Evolutionary conservation across 2,329 filamentous ascomycete species (phyloP).

Genomic region (Hypomyces rosellus): DNA sequence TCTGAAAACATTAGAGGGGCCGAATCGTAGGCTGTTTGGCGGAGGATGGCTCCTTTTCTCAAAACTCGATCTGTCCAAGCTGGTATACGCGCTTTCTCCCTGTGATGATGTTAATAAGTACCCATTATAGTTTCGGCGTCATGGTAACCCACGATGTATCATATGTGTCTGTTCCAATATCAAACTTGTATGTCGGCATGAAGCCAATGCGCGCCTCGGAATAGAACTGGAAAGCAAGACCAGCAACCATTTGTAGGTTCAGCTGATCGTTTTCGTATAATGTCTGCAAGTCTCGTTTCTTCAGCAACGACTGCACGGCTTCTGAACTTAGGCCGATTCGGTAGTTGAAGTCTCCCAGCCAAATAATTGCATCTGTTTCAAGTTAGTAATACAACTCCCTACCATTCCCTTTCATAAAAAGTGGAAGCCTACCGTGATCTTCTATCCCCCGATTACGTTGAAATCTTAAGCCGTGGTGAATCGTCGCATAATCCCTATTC

Average conservation of each 20-base stretch:
- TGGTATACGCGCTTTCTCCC: conserved; percentile 88
- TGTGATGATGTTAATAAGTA: conserved; percentile 26
- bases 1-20: conserved; percentile 86
- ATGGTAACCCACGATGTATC: conserved; percentile 68
- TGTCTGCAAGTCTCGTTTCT: conserved; percentile 64
- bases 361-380: conserved; percentile 64
- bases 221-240: conserved; percentile 83
- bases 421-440: conserved; percentile 62
- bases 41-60: conserved; percentile 75
- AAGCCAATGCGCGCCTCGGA: conserved; percentile 85
- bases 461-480: conserved; percentile 80
- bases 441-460: conserved; percentile 87
- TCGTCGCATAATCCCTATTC: conserved; percentile 87
- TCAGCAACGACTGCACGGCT: conserved; percentile 66
- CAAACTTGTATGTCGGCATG: conserved; percentile 91
- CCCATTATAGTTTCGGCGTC: no score
- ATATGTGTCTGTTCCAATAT: conserved; percentile 80
- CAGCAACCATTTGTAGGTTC: conserved; percentile 93
- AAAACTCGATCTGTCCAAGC: conserved; percentile 96
- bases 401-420: neutral
- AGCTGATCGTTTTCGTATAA: conserved; percentile 93
- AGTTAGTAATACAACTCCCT: neutral
- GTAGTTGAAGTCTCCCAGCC: conserved; percentile 98
- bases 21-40: conserved; percentile 74
- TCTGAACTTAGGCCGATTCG: conserved; percentile 82